These are phyloP conservation scores for Clathrus columnatus DNA, from an alignment of 768 basidiomycete species.

Conservation along the genomic window DNA sequence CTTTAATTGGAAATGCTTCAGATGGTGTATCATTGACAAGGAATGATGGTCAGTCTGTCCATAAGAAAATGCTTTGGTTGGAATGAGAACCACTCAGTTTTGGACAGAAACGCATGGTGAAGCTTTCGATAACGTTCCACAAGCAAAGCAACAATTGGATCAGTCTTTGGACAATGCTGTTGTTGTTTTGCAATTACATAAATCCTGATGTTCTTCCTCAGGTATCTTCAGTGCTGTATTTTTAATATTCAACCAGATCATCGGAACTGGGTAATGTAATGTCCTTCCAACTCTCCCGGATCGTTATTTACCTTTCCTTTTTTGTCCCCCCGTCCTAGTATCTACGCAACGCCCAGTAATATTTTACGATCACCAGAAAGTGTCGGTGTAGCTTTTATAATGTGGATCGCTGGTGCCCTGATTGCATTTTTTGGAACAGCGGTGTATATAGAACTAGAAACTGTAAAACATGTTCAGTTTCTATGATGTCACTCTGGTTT, in stretches of 20 bases:
- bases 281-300: background rate
- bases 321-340: background rate
- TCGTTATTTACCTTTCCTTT: no score
- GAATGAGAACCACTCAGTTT: background rate
- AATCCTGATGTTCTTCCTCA: background rate
- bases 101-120: background rate
- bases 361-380: constrained; percentile 8
- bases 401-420: constrained; percentile 6
- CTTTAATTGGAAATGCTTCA: background rate
- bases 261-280: constrained; percentile 5
- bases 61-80: background rate
- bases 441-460: constrained; percentile 9
- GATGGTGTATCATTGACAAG: background rate
- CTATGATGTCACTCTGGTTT: no score
- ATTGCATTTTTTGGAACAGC: constrained; percentile 6
- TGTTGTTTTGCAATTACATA: no score
- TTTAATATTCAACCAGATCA: constrained; percentile 2
- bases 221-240: background rate
- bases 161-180: no score
- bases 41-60: background rate
- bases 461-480: no score
- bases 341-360: constrained; percentile 7
- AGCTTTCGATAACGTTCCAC: constrained; percentile 1
- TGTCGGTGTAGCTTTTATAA: constrained; percentile 1
- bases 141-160: background rate